A percentile compares a stretch with the other conserved stretches of the same genome.
These are phyloP conservation scores for Giardia muris DNA, from an alignment of 208 protist genomes.

Conservation along the genomic window DNA sequence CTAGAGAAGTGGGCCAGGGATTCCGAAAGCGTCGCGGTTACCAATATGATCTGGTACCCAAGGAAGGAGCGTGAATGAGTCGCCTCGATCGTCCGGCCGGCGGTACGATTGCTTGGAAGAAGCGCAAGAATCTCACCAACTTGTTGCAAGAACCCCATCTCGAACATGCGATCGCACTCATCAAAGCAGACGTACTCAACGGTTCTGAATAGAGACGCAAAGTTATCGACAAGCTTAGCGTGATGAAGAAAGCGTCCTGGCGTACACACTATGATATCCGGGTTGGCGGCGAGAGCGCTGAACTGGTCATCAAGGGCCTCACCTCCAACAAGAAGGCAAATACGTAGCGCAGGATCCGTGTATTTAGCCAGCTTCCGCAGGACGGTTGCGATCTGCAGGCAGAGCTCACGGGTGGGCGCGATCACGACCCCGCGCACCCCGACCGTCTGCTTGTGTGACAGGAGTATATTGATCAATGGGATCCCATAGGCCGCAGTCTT, in stretches of 20 bases:
- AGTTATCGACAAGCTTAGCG: background rate
- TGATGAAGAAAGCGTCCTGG: slow-evolving; percentile 29
- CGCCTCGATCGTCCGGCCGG: background rate
- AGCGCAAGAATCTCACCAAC: background rate
- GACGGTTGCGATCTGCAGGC: slow-evolving; percentile 21
- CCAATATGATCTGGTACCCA: background rate
- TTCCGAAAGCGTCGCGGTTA: background rate
- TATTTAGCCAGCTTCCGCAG: background rate
- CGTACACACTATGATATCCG: slow-evolving; percentile 34
- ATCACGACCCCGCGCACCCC: background rate
- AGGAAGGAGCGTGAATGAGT: background rate
- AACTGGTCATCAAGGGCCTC: slow-evolving; percentile 24
- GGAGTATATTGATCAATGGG: background rate
- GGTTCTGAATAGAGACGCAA: background rate
- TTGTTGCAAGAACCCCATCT: background rate
- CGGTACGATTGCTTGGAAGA: background rate
- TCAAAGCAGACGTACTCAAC: slow-evolving; percentile 31
- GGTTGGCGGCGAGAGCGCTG: background rate
- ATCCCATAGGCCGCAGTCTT: slow-evolving; percentile 10
- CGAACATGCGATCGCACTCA: slow-evolving; percentile 30
- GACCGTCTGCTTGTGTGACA: background rate
- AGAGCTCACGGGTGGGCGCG: slow-evolving; percentile 30
- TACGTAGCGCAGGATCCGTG: background rate
- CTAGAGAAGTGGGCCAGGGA: background rate
- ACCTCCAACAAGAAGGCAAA: slow-evolving; percentile 17